These are phyloP conservation scores for Aspergillus baeticus DNA, from an alignment of 495 filamentous ascomycete genomes.

Conservation along the genomic window DNA sequence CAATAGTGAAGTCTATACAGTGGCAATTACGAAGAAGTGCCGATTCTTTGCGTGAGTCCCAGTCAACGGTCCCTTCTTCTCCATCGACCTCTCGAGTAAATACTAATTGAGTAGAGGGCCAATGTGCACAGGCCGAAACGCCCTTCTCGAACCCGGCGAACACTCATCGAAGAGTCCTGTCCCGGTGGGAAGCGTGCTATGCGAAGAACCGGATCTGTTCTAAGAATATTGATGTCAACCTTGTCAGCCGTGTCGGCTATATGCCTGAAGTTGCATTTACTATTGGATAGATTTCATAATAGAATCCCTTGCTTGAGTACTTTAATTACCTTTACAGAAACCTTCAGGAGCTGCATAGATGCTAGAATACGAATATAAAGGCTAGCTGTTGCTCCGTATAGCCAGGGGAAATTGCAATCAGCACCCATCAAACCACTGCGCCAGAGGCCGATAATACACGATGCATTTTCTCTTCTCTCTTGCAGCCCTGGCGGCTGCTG, in stretches of 20 bases:
- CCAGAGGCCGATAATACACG: neutral
- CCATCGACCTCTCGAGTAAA: neutral
- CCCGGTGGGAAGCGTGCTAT: constrained; percentile 7
- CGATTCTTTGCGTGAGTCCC: constrained; percentile 13
- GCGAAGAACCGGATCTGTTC: constrained; percentile 1
- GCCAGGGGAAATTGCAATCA: too few species aligned
- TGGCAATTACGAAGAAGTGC: constrained; percentile 9
- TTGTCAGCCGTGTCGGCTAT: neutral
- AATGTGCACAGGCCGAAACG: constrained; percentile 4
- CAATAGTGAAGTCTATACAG: constrained; percentile 8
- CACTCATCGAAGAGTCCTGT: constrained; percentile 5
- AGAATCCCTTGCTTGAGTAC: too few species aligned
- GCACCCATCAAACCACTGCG: too few species aligned
- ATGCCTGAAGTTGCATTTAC: neutral
- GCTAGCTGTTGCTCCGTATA: too few species aligned
- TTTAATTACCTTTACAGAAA: too few species aligned
- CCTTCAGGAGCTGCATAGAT: too few species aligned
- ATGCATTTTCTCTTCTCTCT: neutral
- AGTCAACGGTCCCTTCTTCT: neutral
- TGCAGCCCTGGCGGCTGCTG: neutral
- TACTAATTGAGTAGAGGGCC: constrained; percentile 6
- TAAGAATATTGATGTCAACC: neutral
- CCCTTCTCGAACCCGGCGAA: constrained; percentile 41
- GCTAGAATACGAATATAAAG: too few species aligned
- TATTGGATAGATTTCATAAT: neutral